These are phyloP conservation scores for Neolecta irregularis DNA, from an alignment of 1,139 yeast genomes.

Conservation along the genomic window DNA sequence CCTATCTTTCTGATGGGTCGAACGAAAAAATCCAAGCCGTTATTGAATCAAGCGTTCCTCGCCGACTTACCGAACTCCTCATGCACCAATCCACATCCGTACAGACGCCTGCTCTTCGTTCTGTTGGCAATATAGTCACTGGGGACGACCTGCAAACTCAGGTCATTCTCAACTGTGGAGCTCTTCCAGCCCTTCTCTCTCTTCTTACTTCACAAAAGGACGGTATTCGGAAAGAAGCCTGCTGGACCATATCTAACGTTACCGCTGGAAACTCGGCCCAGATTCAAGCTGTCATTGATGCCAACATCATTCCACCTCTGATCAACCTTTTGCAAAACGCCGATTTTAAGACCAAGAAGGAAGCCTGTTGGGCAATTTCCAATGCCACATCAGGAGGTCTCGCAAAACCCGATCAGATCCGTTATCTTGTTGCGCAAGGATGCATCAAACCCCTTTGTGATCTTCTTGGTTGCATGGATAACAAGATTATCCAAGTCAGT, in stretches of 20 bases:
- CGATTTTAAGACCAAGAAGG: constrained; percentile 91
- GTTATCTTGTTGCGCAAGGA: constrained; percentile 84
- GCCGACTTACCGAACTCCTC: constrained; percentile 72
- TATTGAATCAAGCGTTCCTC: constrained; percentile 89
- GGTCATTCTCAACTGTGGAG: constrained; percentile 85
- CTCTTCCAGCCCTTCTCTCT: constrained; percentile 68
- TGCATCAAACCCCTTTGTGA: constrained; percentile 97
- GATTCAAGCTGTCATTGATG: constrained; percentile 91
- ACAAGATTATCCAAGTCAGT: constrained; percentile 85
- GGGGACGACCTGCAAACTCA: constrained; percentile 95
- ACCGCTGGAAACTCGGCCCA: constrained; percentile 95
- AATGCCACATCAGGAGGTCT: constrained; percentile 95
- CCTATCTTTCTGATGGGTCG: constrained; percentile 85
- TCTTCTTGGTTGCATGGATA: constrained; percentile 70
- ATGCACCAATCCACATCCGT: constrained; percentile 64
- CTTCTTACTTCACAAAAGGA: constrained; percentile 76
- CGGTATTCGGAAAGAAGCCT: constrained; percentile 87
- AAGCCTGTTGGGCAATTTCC: constrained; percentile 98
- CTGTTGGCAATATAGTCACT: constrained; percentile 94
- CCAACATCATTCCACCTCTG: constrained; percentile 84
- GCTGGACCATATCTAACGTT: constrained; percentile 96
- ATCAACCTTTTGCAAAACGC: constrained; percentile 67
- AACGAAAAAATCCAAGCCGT: constrained; percentile 91
- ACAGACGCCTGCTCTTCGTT: constrained; percentile 93
- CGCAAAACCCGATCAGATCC: constrained; percentile 80